Conservation (phyloP, 805 yeast species). For the Kodamaea leandrae region DNA sequence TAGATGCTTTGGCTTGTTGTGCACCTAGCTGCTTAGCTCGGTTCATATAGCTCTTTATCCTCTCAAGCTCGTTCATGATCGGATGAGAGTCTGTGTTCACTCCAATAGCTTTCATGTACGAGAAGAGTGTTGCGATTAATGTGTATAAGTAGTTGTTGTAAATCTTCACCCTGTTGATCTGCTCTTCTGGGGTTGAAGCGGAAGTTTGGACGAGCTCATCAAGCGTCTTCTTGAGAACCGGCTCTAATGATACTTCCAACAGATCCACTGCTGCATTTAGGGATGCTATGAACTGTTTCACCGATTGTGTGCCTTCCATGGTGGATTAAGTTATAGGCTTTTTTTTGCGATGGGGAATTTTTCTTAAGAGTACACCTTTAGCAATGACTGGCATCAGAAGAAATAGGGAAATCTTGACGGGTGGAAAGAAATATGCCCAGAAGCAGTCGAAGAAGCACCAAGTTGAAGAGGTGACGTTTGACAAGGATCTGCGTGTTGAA, state of each 20-base stretch:
- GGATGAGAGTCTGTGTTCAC: conserved; percentile 56
- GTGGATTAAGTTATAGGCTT: not conserved
- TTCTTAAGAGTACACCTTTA: not conserved
- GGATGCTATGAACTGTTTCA: conserved; percentile 38
- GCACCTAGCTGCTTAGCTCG: conserved; percentile 45
- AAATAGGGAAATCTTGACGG: conserved; percentile 84
- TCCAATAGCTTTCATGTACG: conserved; percentile 60
- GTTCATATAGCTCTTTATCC: conserved; percentile 68
- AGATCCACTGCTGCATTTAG: conserved; percentile 37
- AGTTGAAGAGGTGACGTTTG: conserved; percentile 83
- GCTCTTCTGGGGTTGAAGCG: conserved; percentile 19
- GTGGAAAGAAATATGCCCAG: conserved; percentile 76
- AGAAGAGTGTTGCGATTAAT: conserved; percentile 54
- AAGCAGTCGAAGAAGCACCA: conserved; percentile 64
- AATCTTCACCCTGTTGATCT: conserved; percentile 27
- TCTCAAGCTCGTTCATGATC: conserved; percentile 61
- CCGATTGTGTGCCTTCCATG: conserved; percentile 48
- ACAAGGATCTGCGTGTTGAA: conserved; percentile 73
- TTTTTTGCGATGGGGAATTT: conserved; percentile 7
- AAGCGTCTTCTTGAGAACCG: conserved; percentile 37
- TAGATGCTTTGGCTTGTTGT: conserved; percentile 18
- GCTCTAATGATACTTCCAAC: conserved; percentile 33
- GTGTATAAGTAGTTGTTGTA: conserved; percentile 49
- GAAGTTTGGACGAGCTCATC: conserved; percentile 28
- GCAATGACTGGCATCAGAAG: conserved; percentile 27